Conservation (phyloP, 192 early-diverging fungal genomes). For the Linnemannia elongata region DNA sequence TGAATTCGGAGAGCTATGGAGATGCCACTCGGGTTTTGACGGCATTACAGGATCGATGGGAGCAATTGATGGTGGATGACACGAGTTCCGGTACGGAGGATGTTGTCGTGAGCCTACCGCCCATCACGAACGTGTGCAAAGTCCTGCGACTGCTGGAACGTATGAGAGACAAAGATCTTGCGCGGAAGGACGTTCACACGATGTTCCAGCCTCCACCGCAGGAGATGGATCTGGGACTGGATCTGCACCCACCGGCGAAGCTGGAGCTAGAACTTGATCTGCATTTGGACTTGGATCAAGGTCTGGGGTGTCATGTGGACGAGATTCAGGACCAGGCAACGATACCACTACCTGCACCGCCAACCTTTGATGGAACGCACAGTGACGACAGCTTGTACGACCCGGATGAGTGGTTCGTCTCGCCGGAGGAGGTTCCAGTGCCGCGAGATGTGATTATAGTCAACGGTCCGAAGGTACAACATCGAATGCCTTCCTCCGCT, state of each 20-base stretch:
- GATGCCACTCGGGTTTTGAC: background rate
- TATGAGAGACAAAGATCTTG: background rate
- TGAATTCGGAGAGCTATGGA: background rate
- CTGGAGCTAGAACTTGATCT: background rate
- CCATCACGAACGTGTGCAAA: background rate
- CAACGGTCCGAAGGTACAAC: background rate
- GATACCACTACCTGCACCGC: background rate
- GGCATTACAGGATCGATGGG: background rate
- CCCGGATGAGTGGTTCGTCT: background rate
- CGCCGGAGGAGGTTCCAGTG: background rate
- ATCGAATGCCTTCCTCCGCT: background rate
- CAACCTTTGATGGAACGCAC: background rate
- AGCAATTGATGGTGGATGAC: background rate
- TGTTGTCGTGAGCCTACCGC: background rate
- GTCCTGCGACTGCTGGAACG: background rate
- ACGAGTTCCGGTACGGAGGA: background rate
- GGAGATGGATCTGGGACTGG: background rate
- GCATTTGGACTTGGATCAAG: background rate
- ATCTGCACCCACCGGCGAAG: background rate
- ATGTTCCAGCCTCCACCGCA: background rate
- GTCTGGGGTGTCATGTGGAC: background rate
- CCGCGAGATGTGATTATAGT: background rate
- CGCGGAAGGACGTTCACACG: background rate
- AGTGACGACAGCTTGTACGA: background rate
- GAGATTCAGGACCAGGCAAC: background rate